Evolutionary conservation across 2,329 filamentous ascomycete genomes (phyloP), one percentile per base, ranked within the genome.

Genomic region (Clarireedia monteithiana): DNA sequence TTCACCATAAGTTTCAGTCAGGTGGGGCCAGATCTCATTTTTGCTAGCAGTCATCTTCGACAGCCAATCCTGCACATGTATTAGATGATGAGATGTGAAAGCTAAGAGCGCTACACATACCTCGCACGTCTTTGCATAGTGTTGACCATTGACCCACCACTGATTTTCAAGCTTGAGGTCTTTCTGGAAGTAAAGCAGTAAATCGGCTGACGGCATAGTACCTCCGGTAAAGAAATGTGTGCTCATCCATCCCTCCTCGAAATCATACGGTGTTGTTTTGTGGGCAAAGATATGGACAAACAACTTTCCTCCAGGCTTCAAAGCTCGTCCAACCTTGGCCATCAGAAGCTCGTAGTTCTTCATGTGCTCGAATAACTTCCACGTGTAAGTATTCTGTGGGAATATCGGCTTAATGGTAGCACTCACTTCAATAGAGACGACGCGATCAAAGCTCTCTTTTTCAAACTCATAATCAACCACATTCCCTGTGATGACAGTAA

Each of bases 361-460:
- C 84, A 88, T 88, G 69, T 88, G 85, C 68, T 88, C 85, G 65
- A 89, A 88, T 12, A 88, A 75, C 76, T 87, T 52, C n/a, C 20
- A 26, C 23, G 5, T 9, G 44, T 63, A n/a, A 63, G 53, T 34
- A 6, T 42, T 9, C 42, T 6, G 12, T 38, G 38, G 40, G 14
- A n/a, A 17, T 20, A 40, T 42, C 3, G 45, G 49, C 34, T 5
- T 17, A 14, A 53, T 48, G n/a, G 50, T 34, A 59, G 48, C 30
- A 59, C 55, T 53, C 59, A 74, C 76, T 70, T 80, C 85, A 59
- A 88, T 84, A 6, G 81, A 84, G 15, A 88, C 73, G 1, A 88
- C 81, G 12, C 85, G 76, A 66, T 88, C 85, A 63, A 82, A 88
- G 5, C 67, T 72, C 26, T 73, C 72, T 9, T 72, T 67, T 58